These are phyloP conservation scores for Rhizophora mangle DNA, from an alignment of 345 rosid genomes.

Conservation along the genomic window DNA sequence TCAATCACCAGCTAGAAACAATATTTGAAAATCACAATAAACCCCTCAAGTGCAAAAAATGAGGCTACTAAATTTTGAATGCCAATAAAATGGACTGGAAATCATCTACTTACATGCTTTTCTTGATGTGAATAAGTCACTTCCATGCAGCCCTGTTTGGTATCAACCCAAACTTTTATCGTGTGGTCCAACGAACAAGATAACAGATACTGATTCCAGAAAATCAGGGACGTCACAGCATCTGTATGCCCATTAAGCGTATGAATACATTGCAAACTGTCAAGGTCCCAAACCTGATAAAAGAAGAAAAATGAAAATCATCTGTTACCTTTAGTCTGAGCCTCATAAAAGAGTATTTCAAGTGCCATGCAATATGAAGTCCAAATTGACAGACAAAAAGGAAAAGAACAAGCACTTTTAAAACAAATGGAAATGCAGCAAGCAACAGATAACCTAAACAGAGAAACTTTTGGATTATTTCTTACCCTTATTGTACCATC, in stretches of 20 bases:
- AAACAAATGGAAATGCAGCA: not conserved
- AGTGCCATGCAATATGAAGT: not conserved
- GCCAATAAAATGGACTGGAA: too few relatives aligned
- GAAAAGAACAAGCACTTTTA: not conserved
- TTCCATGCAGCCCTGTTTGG: conserved; percentile 13
- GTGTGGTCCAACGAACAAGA: conserved; percentile 60
- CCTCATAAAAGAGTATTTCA: not conserved
- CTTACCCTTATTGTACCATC: conserved; percentile 51
- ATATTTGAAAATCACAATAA: too few relatives aligned
- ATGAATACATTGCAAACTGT: conserved; percentile 32
- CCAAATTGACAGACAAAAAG: not conserved
- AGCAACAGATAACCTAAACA: not conserved
- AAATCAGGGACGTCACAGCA: conserved; percentile 51
- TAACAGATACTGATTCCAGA: conserved; percentile 49
- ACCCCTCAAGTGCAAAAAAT: too few relatives aligned
- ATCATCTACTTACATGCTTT: conserved; percentile 31
- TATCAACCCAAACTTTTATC: conserved; percentile 45
- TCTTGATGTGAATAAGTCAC: conserved; percentile 28
- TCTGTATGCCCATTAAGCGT: conserved; percentile 43
- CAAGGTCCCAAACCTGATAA: conserved; percentile 52
- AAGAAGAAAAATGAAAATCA: too few relatives aligned
- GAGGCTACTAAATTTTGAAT: too few relatives aligned
- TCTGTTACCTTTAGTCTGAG: too few relatives aligned
- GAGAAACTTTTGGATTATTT: not conserved
- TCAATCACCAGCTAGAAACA: too few relatives aligned